phyloP scores from a whole-genome alignment of 176 grass and related monocot genomes.

The Luzula sylvatica region DNA sequence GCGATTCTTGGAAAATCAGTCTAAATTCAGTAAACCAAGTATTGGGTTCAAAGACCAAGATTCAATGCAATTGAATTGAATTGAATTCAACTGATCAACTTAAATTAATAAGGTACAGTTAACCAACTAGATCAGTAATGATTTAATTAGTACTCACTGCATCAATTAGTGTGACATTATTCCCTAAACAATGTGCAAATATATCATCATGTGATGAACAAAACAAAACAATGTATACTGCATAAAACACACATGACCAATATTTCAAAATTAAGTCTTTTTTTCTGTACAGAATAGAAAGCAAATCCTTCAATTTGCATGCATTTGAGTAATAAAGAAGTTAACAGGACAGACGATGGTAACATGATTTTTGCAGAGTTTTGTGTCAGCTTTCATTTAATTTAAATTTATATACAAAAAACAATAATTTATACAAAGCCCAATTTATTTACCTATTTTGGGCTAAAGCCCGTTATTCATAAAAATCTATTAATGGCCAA shows the following conservation, averaged over 20 bases:
- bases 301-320: not conserved
- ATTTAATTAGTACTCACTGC: not conserved
- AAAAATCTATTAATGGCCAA: too few species aligned
- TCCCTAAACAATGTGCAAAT: slow-evolving; percentile 11
- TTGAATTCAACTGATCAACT: not conserved
- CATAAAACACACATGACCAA: too few species aligned
- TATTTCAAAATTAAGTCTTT: too few species aligned
- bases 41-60: slow-evolving; percentile 19
- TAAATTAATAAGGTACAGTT: not conserved
- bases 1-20: slow-evolving; percentile 4
- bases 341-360: not conserved
- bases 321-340: not conserved
- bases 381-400: slow-evolving; percentile 8
- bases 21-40: slow-evolving; percentile 5
- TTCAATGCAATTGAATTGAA: not conserved
- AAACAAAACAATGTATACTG: too few species aligned
- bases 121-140: too few species aligned
- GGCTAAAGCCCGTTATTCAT: too few species aligned
- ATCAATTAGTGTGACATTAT: slow-evolving; percentile 22
- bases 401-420: too few species aligned
- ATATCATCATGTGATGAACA: too few species aligned
- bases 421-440: too few species aligned
- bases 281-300: too few species aligned
- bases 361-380: slow-evolving; percentile 4
- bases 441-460: too few species aligned